Evolutionary conservation across 257 asterid genomes (phyloP).

Genomic region (Solanum chmielewskii): DNA sequence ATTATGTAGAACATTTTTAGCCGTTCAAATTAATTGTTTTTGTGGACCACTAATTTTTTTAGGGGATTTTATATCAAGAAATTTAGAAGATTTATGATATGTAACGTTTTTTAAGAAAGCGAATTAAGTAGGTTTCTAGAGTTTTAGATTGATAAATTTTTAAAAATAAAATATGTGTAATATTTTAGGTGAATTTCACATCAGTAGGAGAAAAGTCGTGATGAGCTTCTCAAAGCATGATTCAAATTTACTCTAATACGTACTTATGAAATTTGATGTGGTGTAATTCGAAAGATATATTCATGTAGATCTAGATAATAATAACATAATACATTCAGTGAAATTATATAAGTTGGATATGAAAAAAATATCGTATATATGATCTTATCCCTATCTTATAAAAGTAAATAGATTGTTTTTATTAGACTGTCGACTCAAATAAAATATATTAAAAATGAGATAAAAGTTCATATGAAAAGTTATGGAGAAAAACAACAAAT

Average conservation of each 20-base stretch:
- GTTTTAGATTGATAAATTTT: background rate
- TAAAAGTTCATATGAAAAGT: no score
- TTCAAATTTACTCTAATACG: background rate
- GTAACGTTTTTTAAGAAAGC: background rate
- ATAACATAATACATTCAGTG: no score
- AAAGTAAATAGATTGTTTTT: no score
- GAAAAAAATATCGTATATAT: no score
- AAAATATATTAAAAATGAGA: no score
- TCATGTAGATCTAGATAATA: no score
- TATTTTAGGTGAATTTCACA: background rate
- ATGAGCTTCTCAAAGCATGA: background rate
- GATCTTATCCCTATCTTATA: rapidly evolving
- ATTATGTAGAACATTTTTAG: background rate
- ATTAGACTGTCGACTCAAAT: background rate
- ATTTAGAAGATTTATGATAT: background rate
- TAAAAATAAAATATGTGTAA: rapidly evolving
- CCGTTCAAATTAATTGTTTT: background rate
- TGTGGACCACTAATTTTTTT: background rate
- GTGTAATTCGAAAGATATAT: background rate
- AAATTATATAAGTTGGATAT: no score
- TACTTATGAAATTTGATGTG: background rate
- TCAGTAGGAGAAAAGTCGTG: background rate
- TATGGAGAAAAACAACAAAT: background rate
- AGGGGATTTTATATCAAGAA: background rate
- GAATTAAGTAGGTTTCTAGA: background rate